Evolutionary conservation across 2,329 filamentous ascomycete genomes (phyloP), one percentile per base, ranked within the genome.

Genomic region (Tothia fuscella): DNA sequence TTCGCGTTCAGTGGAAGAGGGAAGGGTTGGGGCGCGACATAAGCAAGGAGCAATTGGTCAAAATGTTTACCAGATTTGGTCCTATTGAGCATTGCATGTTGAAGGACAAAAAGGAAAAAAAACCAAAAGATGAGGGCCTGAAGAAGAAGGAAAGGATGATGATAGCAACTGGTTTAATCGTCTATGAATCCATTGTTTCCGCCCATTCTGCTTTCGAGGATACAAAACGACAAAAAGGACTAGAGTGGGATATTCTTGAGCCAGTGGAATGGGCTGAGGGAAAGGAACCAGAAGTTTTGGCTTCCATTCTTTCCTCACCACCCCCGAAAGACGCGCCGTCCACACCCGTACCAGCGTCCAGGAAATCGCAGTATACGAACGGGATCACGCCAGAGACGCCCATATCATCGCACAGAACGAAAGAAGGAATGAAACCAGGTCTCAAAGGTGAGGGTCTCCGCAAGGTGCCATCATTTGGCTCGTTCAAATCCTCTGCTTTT

Each of bases 201-300:
- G 72, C 74, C 1, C 69, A 76, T 50, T 64, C 70, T 3, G 72
- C 73, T 6, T 68, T 77, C 3, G 51, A 65, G 31, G 71, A 76
- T 47, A 64, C 62, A 40, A 59, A 61, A 42, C 65, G 62, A 20
- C 53, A 57, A 38, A 42, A 55, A n/a, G 61, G 61, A 22, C 51
- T 50, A 2, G 64, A 67, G 26, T 73, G 67, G 60, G 26, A 19
- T 31, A 45, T 61, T 6, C 65, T 78, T 19, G 70, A 75, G 25
- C 69, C 65, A 10, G 67, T 77, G 1, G 59, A 56, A 32, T 77
- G 74, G 74, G 71, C 70, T 3, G 63, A 60, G 24, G 66, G 65
- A 16, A 68, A 64, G 44, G 67, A 72, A 43, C 71, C 73, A 5
- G 70, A 74, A 20, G 55, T 68, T 37, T 49, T 50, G 35, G 50